These are phyloP conservation scores for Penicillium sp. DNA, from an alignment of 2,329 filamentous ascomycete species.

Conservation along the genomic window DNA sequence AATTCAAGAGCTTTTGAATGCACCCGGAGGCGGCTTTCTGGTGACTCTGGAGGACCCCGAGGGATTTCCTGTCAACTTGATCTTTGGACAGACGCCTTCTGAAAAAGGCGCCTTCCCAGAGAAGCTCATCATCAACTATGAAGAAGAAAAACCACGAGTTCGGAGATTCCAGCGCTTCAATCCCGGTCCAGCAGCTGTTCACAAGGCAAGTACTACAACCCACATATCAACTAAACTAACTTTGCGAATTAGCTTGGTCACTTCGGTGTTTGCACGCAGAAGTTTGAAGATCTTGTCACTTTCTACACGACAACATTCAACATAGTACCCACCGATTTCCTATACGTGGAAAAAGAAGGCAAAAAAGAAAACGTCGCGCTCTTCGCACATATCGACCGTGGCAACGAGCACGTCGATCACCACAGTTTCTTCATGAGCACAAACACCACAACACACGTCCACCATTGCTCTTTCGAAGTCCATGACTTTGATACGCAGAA, in stretches of 20 bases:
- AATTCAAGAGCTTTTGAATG: constrained; percentile 34
- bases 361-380: constrained; percentile 35
- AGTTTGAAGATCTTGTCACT: constrained; percentile 24
- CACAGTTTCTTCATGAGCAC: constrained; percentile 52
- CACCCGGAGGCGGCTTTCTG: constrained; percentile 42
- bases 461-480: constrained; percentile 53
- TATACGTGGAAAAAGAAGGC: constrained; percentile 22
- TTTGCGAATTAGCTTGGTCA: constrained; percentile 26
- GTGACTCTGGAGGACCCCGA: constrained; percentile 42
- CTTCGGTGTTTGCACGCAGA: constrained; percentile 27
- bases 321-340: constrained; percentile 31
- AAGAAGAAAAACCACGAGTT: constrained; percentile 28
- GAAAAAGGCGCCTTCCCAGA: constrained; percentile 16
- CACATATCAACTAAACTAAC: neutral
- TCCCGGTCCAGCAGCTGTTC: constrained; percentile 30
- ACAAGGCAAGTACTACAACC: constrained; percentile 24
- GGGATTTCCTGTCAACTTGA: constrained; percentile 41
- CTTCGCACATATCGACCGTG: constrained; percentile 54
- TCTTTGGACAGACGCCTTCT: constrained; percentile 37
- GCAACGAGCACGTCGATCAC: constrained; percentile 49
- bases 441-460: constrained; percentile 41
- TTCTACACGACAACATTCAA: constrained; percentile 35
- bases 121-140: constrained; percentile 27
- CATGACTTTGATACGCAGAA: constrained; percentile 54
- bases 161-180: constrained; percentile 31